These are phyloP conservation scores for Botryotinia globosa DNA, from an alignment of 2,329 filamentous ascomycete genomes.

Conservation along the genomic window DNA sequence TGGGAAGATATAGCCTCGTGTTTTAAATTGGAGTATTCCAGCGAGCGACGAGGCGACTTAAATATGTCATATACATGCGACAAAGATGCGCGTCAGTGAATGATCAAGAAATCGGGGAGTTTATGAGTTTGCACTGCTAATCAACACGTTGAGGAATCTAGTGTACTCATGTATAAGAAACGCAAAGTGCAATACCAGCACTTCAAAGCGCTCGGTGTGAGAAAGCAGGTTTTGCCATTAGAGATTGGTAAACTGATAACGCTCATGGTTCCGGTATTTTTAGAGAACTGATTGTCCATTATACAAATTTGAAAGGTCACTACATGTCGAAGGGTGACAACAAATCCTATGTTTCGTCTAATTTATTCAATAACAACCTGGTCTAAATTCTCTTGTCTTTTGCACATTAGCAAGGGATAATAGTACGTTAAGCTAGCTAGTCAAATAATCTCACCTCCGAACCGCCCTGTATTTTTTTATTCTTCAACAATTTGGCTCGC, in stretches of 20 bases:
- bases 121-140: not conserved
- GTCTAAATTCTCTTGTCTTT: too few relatives aligned
- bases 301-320: too few relatives aligned
- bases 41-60: not conserved
- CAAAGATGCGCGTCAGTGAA: not conserved
- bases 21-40: not conserved
- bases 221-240: not conserved
- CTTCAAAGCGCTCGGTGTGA: not conserved
- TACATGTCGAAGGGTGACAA: too few relatives aligned
- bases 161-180: not conserved
- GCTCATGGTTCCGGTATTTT: not conserved
- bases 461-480: not conserved
- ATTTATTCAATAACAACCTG: not conserved
- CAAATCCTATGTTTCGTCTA: not conserved
- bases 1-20: not conserved
- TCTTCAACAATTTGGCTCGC: not conserved
- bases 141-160: not conserved
- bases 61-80: not conserved
- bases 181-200: not conserved
- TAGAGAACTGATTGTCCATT: not conserved
- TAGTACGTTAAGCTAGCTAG: not conserved
- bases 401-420: not conserved
- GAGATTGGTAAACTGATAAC: not conserved
- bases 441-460: not conserved
- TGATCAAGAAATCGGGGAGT: rapidly evolving